Base-by-base conservation (phyloP, 192 early-diverging fungal genomes). In the Rhizoclosmatium globosum region DNA sequence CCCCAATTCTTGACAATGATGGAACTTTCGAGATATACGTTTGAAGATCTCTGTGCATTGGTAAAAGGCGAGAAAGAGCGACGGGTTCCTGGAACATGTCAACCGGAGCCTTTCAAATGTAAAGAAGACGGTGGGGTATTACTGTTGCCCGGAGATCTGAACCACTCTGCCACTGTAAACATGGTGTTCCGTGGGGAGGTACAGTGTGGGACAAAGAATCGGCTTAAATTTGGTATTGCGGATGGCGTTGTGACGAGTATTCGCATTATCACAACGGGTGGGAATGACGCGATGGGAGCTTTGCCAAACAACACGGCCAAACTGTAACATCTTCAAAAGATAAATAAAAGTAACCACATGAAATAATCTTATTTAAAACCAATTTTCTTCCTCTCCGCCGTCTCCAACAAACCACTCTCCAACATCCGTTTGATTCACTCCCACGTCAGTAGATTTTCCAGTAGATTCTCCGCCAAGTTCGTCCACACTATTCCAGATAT, bases 1-100 rank as follows among this genome's bases (percentile, higher is more conserved):
- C 93, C 93, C 6, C 93, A 94, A 83, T 92, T 88, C 78, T 85
- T 85, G 31, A 84, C 88, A 0, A 59, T 94, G 21, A 66, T 76
- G 1, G 83, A 90, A 77, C 81, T 94, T 60, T 74, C 81, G 31
- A 76, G 78, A 2, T 72, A 84, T 19, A 74, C 77, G 19, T 85
- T 90, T 74, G 79, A 91, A 68, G 87, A 92, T 31, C 61, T 93
- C 41, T 17, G 70, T 2, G 80, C 78, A 44, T 85, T 87, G 38
- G 68, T 83, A 2, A 7, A n/a, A 15, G 17, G 59, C 2, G 23
- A 43, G 9, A 7, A 9, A 2, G 21, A 46, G 2, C 56, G 72
- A 1, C 38, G 39, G 45, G 2, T 2, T 44, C 72, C 47, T 11
- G 7, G n/a, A 13, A 17, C 56, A 4, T 62, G 59, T 38, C 72